Evolutionary conservation across 768 basidiomycete species (phyloP), one percentile per base, ranked within the genome.

Genomic region (Goffeauzyma gilvescens): DNA sequence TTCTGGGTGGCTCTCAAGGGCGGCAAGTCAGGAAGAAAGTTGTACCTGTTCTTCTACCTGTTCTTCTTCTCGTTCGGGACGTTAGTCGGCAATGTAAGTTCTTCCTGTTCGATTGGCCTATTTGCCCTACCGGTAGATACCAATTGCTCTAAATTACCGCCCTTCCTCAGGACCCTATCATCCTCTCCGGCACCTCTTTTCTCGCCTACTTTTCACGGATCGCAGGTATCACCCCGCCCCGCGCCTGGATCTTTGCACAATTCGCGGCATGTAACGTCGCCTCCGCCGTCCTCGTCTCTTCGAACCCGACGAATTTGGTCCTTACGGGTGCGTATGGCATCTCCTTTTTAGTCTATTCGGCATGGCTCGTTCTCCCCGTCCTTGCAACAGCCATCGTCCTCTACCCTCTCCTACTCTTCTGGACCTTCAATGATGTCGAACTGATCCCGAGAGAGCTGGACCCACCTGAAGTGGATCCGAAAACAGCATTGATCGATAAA

Each of bases 241-340:
- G 58, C 1, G 63, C 67, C 0, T 71, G 64, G 62, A 55, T 68
- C 5, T 69, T 68, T 51, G 60, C 64, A 23, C 67, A 70, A 45
- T 71, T 71, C 49, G 75, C 78, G 0, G 78, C 76, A 0, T 81
- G 79, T 3, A 85, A 84, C 59, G 79, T 81, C 7, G 72, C 71
- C 6, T 71, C 69, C 14, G 69, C 69, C 14, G 66, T 73, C 1
- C 66, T 75, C 6, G 83, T 93, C 37, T 78, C 85, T 2, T 81
- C 80, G 0, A 96, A 95, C 57, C 85, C 83, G 2, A 96, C 90
- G 1, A 96, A 95, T 55, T 77, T 93, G 17, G 80, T 96, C 35
- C 75, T 93, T 18, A 81, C 83, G 38, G 84, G 83, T 41, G 83
- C 84, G 0, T 86, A 93, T 58, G 57, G 67, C 4, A 70, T 90